phyloP scores from a whole-genome alignment of 352 stramenopile genomes.

The Pythium biforme region DNA sequence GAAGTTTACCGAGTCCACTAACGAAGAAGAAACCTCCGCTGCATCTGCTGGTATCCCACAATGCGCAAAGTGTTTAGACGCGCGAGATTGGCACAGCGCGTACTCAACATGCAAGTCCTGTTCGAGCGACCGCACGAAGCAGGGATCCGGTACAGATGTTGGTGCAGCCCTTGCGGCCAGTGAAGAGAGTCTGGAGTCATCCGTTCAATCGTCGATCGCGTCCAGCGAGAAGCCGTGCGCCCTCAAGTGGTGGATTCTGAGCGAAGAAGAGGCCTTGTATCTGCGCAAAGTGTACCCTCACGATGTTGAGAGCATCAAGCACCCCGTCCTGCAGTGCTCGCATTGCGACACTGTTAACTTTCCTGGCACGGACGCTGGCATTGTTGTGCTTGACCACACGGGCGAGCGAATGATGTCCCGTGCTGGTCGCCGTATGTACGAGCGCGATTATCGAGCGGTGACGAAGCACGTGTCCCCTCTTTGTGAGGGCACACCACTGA shows the following conservation, averaged over 20 bases:
- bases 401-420: slow-evolving; percentile 67
- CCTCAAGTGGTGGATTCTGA: slow-evolving; percentile 77
- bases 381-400: slow-evolving; percentile 57
- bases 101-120: slow-evolving; percentile 33
- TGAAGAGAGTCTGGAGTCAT: neutral
- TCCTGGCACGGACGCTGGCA: slow-evolving; percentile 67
- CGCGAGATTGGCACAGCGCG: slow-evolving; percentile 40
- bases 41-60: slow-evolving; percentile 43
- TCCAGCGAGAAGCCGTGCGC: slow-evolving; percentile 6
- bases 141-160: neutral
- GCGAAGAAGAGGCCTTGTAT: slow-evolving; percentile 65
- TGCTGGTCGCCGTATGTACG: slow-evolving; percentile 68
- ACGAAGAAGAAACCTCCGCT: slow-evolving; percentile 7
- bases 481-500: slow-evolving; percentile 69
- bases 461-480: slow-evolving; percentile 76
- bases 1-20: slow-evolving; percentile 32
- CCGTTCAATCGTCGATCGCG: neutral
- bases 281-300: slow-evolving; percentile 60
- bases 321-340: slow-evolving; percentile 68
- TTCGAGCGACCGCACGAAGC: neutral
- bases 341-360: slow-evolving; percentile 82
- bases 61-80: slow-evolving; percentile 52
- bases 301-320: slow-evolving; percentile 37
- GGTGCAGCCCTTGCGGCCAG: neutral
- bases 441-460: slow-evolving; percentile 75